phyloP scores from a whole-genome alignment of 78 protist species.

The Dictyostelium firmibasis region DNA sequence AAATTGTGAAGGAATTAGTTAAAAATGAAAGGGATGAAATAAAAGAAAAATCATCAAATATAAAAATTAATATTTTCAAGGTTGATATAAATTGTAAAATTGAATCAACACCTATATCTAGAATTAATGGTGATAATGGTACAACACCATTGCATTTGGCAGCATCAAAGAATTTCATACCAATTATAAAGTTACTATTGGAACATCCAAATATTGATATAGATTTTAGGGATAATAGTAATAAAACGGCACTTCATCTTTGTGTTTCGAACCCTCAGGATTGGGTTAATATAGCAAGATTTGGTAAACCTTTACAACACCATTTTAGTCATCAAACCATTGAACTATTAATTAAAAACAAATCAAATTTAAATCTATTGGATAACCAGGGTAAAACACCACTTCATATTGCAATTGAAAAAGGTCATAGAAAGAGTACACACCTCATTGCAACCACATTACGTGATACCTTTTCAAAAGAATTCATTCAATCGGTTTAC shows the following conservation, averaged over 20 bases:
- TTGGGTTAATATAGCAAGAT: conserved; percentile 72
- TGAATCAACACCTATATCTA: conserved; percentile 17
- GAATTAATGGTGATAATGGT: not conserved
- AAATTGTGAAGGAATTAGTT: too few relatives aligned
- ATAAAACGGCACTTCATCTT: conserved; percentile 28
- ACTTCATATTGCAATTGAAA: conserved; percentile 27
- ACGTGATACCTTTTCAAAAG: not conserved
- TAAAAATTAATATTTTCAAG: not conserved
- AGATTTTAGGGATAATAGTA: conserved; percentile 7
- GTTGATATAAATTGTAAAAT: conserved; percentile 59
- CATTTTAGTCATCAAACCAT: conserved; percentile 54
- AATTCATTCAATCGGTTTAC: not conserved
- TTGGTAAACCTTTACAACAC: conserved; percentile 64
- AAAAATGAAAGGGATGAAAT: not conserved
- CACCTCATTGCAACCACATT: not conserved
- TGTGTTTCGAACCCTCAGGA: conserved; percentile 43
- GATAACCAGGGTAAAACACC: conserved; percentile 27
- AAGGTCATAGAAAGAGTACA: conserved; percentile 35
- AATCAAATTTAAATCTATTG: not conserved
- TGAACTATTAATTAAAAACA: conserved; percentile 12
- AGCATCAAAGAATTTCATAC: conserved; percentile 6
- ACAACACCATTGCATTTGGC: conserved; percentile 37
- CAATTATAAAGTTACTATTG: conserved; percentile 28
- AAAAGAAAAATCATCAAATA: not conserved
- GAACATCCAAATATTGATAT: conserved; percentile 21